Percentiles rank a stretch among this genome's conserved stretches.
phyloP scores from a whole-genome alignment of 208 protist species.

The Acanthamoeba castellanii region DNA sequence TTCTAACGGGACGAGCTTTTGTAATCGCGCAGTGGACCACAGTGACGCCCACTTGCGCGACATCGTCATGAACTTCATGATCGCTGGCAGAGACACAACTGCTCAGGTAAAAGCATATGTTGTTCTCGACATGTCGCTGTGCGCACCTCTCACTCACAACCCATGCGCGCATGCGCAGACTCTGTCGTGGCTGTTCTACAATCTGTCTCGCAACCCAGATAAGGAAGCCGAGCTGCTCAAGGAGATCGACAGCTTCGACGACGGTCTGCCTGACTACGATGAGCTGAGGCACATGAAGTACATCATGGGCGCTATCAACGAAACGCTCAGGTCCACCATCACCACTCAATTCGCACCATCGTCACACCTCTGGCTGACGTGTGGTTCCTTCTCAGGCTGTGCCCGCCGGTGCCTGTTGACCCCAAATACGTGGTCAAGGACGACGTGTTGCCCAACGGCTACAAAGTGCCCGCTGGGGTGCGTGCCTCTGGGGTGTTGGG shows the following conservation, averaged over 20 bases:
- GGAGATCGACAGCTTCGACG: not conserved
- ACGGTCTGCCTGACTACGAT: not conserved
- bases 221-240: not conserved
- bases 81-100: not conserved
- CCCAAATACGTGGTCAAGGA: constrained; percentile 51
- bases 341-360: no score
- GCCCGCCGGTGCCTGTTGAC: not conserved
- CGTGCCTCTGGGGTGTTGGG: not conserved
- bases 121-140: no score
- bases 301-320: constrained; percentile 45
- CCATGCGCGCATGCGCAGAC: not conserved
- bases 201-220: not conserved
- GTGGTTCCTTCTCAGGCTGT: no score
- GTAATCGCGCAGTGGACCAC: not conserved
- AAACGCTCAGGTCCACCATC: not conserved
- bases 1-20: no score
- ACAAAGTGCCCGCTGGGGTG: constrained; percentile 19
- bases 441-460: constrained; percentile 43
- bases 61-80: constrained; percentile 62
- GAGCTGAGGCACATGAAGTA: constrained; percentile 39
- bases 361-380: no score
- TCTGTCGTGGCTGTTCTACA: constrained; percentile 48
- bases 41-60: not conserved
- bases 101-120: constrained; percentile 42
- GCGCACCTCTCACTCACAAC: no score